Evolutionary conservation across 495 filamentous ascomycete species (phyloP), one percentile per base, ranked within the genome.

Genomic region (Talaromyces adpressus): DNA sequence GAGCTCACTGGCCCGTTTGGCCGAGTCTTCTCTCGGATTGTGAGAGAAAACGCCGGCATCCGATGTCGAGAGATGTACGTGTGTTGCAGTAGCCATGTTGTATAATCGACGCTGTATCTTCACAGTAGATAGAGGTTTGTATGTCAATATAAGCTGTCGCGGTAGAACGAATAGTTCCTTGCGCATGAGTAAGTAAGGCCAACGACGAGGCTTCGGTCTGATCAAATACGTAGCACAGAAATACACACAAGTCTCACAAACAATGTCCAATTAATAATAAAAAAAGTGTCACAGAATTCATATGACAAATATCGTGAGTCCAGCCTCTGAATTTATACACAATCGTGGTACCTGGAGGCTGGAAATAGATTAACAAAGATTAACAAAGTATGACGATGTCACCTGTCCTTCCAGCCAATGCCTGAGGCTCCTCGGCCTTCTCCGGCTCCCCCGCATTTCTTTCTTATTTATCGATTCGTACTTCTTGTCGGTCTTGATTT

Each of bases 1-100:
- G 1, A 93, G 72, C 65, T 89, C 79, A 20, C 85, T 87, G 1
- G 79, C 81, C 41, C 73, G 83, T 51, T 79, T 75, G 3, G 91
- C 88, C 0, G 83, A 77, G 39, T 86, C 86, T 9, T 81, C 73
- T 20, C 75, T 84, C 36, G 87, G 78, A 1, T 75, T 69, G 14
- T 79, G 67, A 56, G 75, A 76, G 68, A 82, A 89, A 23, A 87
- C 73, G 2, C 89, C 88, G 3, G 78, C 75, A 66, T 89, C 79
- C 12, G 80, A 70, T 9, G 34, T n/a, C 2, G 78, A 74, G 54
- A 93, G 75, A 29, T 84, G 70, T 58, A 93, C 81, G n/a, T 78
- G 83, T 39, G 76, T 82, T 45, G 88, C 74, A 0, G 88, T 86
- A 2, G 88, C 87, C 88, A 90, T 89, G 47, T 59, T 79, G 69